A percentile compares a stretch with the other conserved stretches of the same genome.
These are phyloP conservation scores for Colletotrichum scovillei DNA, from an alignment of 2,329 filamentous ascomycete genomes.

Conservation along the genomic window DNA sequence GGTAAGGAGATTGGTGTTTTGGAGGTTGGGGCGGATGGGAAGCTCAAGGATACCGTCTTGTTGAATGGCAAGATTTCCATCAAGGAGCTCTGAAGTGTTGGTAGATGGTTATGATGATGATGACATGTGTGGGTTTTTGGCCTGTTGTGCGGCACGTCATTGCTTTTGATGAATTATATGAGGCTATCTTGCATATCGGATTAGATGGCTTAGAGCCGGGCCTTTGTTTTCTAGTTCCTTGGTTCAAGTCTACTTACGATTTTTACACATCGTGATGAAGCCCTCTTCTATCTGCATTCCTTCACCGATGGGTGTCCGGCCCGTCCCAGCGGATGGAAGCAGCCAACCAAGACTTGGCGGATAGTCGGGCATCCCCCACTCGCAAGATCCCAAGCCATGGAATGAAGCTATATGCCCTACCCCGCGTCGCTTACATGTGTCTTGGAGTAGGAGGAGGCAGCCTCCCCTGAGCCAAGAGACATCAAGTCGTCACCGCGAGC, in stretches of 20 bases:
- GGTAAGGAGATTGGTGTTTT: conserved; percentile 55
- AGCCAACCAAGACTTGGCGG: conserved; percentile 20
- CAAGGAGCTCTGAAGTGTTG: conserved; percentile 21
- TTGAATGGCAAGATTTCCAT: conserved; percentile 49
- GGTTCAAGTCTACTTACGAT: not conserved
- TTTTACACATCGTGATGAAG: not conserved
- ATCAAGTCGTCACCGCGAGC: too few relatives aligned
- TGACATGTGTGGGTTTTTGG: not conserved
- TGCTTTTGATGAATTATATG: conserved; percentile 15
- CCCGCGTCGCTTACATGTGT: not conserved
- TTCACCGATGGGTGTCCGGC: not conserved
- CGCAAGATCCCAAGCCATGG: not conserved
- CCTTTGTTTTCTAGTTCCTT: not conserved
- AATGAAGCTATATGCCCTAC: not conserved
- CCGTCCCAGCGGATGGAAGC: not conserved
- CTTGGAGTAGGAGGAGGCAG: not conserved
- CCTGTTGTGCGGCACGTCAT: not conserved
- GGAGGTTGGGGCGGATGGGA: conserved; percentile 50
- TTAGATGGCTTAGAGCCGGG: conserved; percentile 29
- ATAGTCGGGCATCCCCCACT: conserved; percentile 16
- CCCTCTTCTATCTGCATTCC: not conserved
- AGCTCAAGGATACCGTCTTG: conserved; percentile 51
- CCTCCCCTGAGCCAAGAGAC: not conserved
- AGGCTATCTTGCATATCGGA: conserved; percentile 27
- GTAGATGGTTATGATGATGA: not conserved